These are phyloP conservation scores for Colletotrichum lentis DNA, from an alignment of 2,329 filamentous ascomycete species.

Conservation along the genomic window DNA sequence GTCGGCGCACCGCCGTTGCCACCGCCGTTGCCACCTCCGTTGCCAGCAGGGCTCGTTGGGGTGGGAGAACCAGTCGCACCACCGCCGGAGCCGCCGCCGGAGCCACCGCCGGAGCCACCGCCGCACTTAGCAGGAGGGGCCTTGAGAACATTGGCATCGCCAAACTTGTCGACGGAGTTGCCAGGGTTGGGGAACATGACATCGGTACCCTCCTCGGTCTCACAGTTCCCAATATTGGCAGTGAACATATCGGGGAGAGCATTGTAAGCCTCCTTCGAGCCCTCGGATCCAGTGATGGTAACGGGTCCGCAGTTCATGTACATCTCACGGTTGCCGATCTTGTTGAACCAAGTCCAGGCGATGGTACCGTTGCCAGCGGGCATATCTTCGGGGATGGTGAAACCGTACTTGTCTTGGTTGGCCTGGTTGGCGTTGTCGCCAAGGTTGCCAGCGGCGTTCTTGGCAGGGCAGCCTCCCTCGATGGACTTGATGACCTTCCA, in stretches of 20 bases:
- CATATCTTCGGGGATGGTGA: conserved; percentile 75
- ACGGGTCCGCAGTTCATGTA: conserved; percentile 96
- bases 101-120: too few species aligned
- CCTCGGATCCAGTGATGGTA: conserved; percentile 64
- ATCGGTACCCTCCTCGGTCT: conserved; percentile 34
- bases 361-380: conserved; percentile 80
- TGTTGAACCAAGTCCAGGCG: conserved; percentile 96
- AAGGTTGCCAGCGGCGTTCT: conserved; percentile 65
- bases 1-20: conserved; percentile 21
- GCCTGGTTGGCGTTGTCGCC: conserved; percentile 53
- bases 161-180: not conserved
- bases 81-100: conserved; percentile 3
- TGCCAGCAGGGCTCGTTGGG: not conserved
- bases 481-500: conserved; percentile 94
- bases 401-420: conserved; percentile 69
- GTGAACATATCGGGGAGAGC: conserved; percentile 78
- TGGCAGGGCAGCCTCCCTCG: conserved; percentile 82
- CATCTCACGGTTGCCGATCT: conserved; percentile 90
- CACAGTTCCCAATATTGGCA: conserved; percentile 73
- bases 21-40: conserved; percentile 6
- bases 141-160: not conserved
- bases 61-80: not conserved
- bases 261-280: conserved; percentile 62
- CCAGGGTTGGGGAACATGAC: conserved; percentile 27
- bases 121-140: not conserved